Base-by-base conservation (phyloP, 2,329 filamentous ascomycete species). In the Pseudocercospora fijiensis region DNA sequence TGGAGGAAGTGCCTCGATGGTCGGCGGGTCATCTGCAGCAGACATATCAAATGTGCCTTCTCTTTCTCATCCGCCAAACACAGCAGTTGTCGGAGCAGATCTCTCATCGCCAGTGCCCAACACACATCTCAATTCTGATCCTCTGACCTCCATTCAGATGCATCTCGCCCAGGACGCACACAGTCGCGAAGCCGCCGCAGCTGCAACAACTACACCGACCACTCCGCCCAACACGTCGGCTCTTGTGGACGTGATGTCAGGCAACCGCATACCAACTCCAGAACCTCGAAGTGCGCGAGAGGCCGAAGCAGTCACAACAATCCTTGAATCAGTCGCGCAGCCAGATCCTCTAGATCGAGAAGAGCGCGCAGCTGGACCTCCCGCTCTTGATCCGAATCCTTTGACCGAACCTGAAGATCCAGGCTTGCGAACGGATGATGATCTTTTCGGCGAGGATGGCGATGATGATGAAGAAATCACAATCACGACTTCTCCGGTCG, bases 391-490 rank as follows among this genome's bases (percentile, higher is more conserved):
- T 24, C 53, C 27, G 6, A 56, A 56, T 4, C 53, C 53, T 7
- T 18, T 41, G 53, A 56, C 53, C 7, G n/a, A 27, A 4, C 53
- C 30, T 10, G 53, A 56, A 33, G 22, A 24, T 18, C 27, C 28
- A 10, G n/a, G 16, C n/a, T n/a, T 56, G 28, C 18, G 26, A 2
- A 20, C 30, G 7, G 53, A 56, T 28, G 53, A 56, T 41, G 53
- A 56, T n/a, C 53, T 56, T n/a, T 56, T 56, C 28, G 53, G 53
- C 5, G 53, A 56, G n/a, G 49, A 53, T 16, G 45, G 5, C 18
- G 45, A 49, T 16, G 45, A 16, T 49, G 45, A 49, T 6, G 49
- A 30, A 24, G 49, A 53, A 3, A 10, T 7, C 24, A 26, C 11
- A 24, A 13, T 26, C 24, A n/a, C 22, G 7, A 26, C 26, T n/a